Base-by-base conservation (phyloP, 495 filamentous ascomycete genomes). In the Penicillium nucicola region DNA sequence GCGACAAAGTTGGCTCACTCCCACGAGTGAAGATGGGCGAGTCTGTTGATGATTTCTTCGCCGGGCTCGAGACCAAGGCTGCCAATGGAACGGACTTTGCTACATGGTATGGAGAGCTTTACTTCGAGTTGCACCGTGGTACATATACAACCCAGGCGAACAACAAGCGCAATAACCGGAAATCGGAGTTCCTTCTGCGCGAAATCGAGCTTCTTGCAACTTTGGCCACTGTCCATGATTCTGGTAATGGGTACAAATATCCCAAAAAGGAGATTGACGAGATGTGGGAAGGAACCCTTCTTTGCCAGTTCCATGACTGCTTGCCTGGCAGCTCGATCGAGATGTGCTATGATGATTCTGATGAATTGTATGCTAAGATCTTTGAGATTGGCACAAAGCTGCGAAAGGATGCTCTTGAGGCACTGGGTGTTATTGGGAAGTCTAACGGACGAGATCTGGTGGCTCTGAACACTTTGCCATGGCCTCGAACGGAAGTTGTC, bases 281-380 rank as follows among this genome's bases (percentile, higher is more conserved):
- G 39, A 90, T 98, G 84, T 98, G 93, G 93, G 92, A 98, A 69
- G 77, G 71, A 20, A 76, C 83, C 0, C 77, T 95, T 10, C 81
- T 96, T 14, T 96, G 92, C 58, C 93, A 98, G 57, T 97, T 97
- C 76, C 93, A 98, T 61, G 93, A 98, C 64, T 96, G 92, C 62
- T 74, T 98, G 31, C 93, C 93, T 9, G 93, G 93, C n/a, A 95
- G 87, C 61, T 85, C 83, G 14, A 97, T 98, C 52, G 90, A 92
- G 64, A 96, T 98, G 92, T 92, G 88, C 64, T 97, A 97, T 64
- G 86, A 89, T 60, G 93, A 98, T 56, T 93, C 89, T 0, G 85
- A 95, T 58, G 77, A 90, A 78, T 72, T 96, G 8, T 98, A 98
- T 61, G 84, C 74, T 8, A 70, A 88, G 55, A 77, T 95, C n/a